A percentile compares a stretch with the other conserved stretches of the same genome.
Conservation (phyloP, 1,139 yeast species). For the Nakaseomyces bracarensis region DNA sequence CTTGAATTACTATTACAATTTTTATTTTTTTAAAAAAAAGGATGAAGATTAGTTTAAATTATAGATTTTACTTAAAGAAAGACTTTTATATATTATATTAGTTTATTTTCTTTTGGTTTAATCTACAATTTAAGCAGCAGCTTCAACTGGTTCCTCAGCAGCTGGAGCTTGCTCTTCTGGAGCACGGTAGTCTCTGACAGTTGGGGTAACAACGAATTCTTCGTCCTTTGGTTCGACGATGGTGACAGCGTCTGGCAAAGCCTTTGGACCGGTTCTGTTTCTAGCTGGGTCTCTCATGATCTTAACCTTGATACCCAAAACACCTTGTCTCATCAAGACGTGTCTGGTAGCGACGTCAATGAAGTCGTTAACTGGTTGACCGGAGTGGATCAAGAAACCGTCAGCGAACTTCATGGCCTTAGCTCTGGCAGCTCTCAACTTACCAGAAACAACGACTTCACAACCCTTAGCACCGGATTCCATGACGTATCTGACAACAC, state of each 20-base stretch:
- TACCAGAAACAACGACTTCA: conserved; percentile 98
- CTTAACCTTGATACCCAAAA: conserved; percentile 98
- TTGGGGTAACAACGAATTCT: conserved; percentile 77
- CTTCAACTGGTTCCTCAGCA: conserved; percentile 28
- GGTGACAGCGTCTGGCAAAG: conserved; percentile 93
- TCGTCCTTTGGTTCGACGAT: conserved; percentile 98
- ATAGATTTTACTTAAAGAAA: not conserved
- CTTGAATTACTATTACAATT: too few relatives aligned
- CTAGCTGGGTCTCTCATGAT: conserved; percentile 98
- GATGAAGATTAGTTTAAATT: not conserved
- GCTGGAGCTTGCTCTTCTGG: conserved; percentile 34
- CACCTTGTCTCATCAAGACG: conserved; percentile 99
- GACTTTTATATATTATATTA: not conserved
- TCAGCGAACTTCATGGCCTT: conserved; percentile 99
- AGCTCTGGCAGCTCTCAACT: conserved; percentile 99
- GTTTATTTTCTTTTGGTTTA: too few relatives aligned
- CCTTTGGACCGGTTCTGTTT: conserved; percentile 82
- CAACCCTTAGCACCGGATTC: conserved; percentile 99
- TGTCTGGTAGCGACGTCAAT: conserved; percentile 99
- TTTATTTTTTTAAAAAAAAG: too few relatives aligned
- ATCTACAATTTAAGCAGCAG: conserved; percentile 26
- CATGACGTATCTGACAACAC: conserved; percentile 99
- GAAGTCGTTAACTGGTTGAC: conserved; percentile 99
- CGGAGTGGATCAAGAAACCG: conserved; percentile 99
- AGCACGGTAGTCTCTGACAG: conserved; percentile 66